A percentile compares a stretch with the other conserved stretches of the same genome.
Evolutionary conservation across 768 basidiomycete species (phyloP).

Genomic region (Lentinula sp.): DNA sequence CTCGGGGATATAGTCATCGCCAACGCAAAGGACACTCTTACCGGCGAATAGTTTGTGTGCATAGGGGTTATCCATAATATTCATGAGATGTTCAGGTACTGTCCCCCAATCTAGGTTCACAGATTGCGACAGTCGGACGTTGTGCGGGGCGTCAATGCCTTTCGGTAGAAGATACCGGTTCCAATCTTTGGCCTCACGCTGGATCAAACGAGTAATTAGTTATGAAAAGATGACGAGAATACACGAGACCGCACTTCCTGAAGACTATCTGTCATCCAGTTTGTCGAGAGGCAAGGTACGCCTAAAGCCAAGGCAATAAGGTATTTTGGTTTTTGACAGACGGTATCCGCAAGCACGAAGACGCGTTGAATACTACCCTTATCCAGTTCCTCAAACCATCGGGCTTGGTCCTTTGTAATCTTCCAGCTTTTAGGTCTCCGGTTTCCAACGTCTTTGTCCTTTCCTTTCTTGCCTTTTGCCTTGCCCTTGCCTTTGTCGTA

Average conservation of each 20-base stretch:
- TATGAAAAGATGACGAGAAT: not conserved
- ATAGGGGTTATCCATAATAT: slow-evolving; percentile 55
- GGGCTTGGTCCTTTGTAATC: slow-evolving; percentile 40
- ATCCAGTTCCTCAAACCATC: slow-evolving; percentile 32
- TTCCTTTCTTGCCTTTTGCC: not conserved
- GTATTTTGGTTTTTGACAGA: slow-evolving; percentile 71
- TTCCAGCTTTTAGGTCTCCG: slow-evolving; percentile 34
- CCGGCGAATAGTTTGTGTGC: slow-evolving; percentile 51
- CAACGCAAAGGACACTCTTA: slow-evolving; percentile 55
- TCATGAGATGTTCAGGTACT: slow-evolving; percentile 41
- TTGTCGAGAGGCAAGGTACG: slow-evolving; percentile 69
- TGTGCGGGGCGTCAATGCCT: slow-evolving; percentile 42
- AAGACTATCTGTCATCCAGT: slow-evolving; percentile 43
- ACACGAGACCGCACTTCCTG: slow-evolving; percentile 19
- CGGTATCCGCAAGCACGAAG: slow-evolving; percentile 63
- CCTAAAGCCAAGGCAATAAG: slow-evolving; percentile 80
- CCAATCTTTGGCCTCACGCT: slow-evolving; percentile 52
- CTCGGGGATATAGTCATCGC: slow-evolving; percentile 46
- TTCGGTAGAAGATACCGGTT: slow-evolving; percentile 46
- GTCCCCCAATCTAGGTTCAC: slow-evolving; percentile 43
- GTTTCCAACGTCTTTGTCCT: not conserved
- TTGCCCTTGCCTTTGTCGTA: not conserved
- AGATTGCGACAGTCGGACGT: slow-evolving; percentile 36
- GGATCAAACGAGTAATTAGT: not conserved
- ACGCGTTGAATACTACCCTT: slow-evolving; percentile 34